Base-by-base conservation (phyloP, 805 yeast genomes). In the Candida nitratophila region DNA sequence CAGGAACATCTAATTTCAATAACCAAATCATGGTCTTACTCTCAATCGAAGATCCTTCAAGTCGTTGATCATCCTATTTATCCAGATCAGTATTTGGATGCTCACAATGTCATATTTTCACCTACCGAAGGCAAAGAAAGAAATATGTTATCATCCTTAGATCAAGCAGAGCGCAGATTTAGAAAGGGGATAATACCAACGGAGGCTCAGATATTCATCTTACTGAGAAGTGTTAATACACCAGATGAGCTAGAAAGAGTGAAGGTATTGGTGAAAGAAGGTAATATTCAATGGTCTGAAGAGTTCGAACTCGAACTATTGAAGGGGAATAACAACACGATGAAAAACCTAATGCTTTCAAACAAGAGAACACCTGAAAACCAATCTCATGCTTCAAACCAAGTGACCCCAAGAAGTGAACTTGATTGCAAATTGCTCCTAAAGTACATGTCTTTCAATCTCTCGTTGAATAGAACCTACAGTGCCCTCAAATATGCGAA, bases 131-230 rank as follows among this genome's bases (percentile, higher is more conserved):
- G 12, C 35, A 32, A 17, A 15, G 9, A 11, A 6, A n/a, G 21
- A 6, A 32, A 11, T 15, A 32, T 6, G 11, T 20, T n/a, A 11
- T 32, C 20, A 6, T 7, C 19, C 5, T 12, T 32, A 6, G 35
- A 32, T 15, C 20, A 11, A 32, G 53, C 60, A n/a, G 57, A 56
- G 36, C 43, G 51, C 3, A 50, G 58, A 40, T 37, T 59, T 19
- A 46, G 46, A 21, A 41, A 44, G 27, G 64, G 64, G 12, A 55
- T 61, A 8, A 42, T 50, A 29, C 63, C 65, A 2, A 47, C 47
- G 29, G 41, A 33, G 11, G 50, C 50, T 20, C 35, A 49, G 5
- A 31, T 59, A 29, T 36, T 41, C 26, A 47, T 45, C 20, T 54
- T 51, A 27, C 43, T 49, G 35, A 44, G 33, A 8, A 26, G 31